Percentiles rank a stretch among this genome's conserved stretches.
Conservation (phyloP, 345 rosid genomes). For the Clausena lansium region DNA sequence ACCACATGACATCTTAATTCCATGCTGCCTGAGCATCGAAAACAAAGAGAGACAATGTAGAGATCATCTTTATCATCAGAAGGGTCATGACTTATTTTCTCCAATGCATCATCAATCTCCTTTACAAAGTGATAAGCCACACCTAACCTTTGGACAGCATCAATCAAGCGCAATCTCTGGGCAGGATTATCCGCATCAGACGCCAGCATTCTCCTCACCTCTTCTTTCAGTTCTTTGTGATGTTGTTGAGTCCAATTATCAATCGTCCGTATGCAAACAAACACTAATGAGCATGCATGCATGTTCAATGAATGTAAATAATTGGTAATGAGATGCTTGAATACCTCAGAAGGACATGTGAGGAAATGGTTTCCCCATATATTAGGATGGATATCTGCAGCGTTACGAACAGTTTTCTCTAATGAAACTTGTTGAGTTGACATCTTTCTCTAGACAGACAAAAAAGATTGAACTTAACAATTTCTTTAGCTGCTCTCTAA, state of each 20-base stretch:
- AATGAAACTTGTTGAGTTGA: too few species aligned
- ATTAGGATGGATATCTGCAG: slow-evolving; percentile 14
- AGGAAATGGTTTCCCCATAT: slow-evolving; percentile 31
- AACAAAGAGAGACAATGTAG: neutral
- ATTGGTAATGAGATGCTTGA: neutral
- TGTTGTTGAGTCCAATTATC: neutral
- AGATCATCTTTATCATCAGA: slow-evolving; percentile 9
- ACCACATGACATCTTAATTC: too few species aligned
- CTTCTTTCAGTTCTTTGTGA: slow-evolving; percentile 15
- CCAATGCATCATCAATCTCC: slow-evolving; percentile 26
- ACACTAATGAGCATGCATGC: too few species aligned
- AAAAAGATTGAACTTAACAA: too few species aligned
- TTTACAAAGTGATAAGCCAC: slow-evolving; percentile 20
- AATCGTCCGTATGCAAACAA: neutral
- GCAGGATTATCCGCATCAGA: neutral
- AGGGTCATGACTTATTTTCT: neutral
- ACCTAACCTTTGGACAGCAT: slow-evolving; percentile 19
- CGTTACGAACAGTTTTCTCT: neutral
- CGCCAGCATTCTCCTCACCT: slow-evolving; percentile 23
- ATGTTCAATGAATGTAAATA: too few species aligned
- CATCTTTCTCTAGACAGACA: too few species aligned
- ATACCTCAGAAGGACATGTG: neutral
- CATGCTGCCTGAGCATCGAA: too few species aligned
- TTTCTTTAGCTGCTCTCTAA: too few species aligned
- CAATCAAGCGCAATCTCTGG: slow-evolving; percentile 22